Conservation (phyloP, 345 rosid genomes). For the Gossypium anomalum region DNA sequence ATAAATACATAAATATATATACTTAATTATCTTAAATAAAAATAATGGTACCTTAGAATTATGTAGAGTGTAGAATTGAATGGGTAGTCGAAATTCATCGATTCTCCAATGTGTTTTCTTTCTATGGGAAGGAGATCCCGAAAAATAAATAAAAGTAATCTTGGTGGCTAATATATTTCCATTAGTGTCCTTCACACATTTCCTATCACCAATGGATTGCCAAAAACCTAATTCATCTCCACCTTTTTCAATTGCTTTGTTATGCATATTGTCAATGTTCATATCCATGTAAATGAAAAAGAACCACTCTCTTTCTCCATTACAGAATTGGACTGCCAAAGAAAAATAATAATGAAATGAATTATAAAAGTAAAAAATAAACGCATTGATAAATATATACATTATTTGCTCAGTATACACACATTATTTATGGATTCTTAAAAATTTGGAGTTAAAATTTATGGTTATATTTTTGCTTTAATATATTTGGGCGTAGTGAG, state of each 20-base stretch:
- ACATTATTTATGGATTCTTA: too few species aligned
- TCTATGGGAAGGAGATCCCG: slow-evolving; percentile 4
- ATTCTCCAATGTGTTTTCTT: slow-evolving; percentile 34
- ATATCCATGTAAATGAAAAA: slow-evolving; percentile 18
- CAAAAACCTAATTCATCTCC: slow-evolving; percentile 30
- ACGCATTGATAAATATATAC: too few species aligned
- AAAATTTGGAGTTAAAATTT: too few species aligned
- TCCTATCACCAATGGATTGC: slow-evolving; percentile 8
- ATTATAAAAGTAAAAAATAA: too few species aligned
- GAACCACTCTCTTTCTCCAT: slow-evolving; percentile 19
- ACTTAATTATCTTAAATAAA: background rate
- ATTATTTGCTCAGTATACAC: too few species aligned
- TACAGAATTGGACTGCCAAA: background rate
- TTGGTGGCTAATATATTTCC: slow-evolving; percentile 20
- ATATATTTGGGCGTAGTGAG: too few species aligned
- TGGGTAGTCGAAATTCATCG: slow-evolving; percentile 18
- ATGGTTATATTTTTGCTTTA: too few species aligned
- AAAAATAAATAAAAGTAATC: slow-evolving; percentile 14
- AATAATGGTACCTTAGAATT: background rate
- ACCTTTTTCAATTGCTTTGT: background rate
- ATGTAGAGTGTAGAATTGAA: background rate
- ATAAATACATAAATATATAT: background rate
- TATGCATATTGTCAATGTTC: background rate
- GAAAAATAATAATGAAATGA: background rate
- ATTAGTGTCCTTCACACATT: background rate